Percentiles rank a stretch among this genome's conserved stretches.
Evolutionary conservation across 805 yeast species (phyloP).

Genomic region (Maudiozyma saulgeensis): DNA sequence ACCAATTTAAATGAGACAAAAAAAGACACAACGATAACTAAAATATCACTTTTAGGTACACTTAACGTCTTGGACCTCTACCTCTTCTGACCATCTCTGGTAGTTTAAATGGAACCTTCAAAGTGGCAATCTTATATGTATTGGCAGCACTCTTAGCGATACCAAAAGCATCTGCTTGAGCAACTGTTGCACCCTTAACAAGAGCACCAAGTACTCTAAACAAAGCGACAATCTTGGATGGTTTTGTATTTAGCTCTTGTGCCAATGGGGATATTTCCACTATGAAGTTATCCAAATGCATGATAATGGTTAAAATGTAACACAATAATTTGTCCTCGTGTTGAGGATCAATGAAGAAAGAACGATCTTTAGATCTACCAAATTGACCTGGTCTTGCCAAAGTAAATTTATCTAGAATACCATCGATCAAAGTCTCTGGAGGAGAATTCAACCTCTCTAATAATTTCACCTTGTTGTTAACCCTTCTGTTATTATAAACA

Average conservation of each 20-base stretch:
- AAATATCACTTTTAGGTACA: background rate
- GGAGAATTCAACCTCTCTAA: conserved; percentile 55
- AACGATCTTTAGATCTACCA: conserved; percentile 67
- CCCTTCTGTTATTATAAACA: conserved; percentile 63
- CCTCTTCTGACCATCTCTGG: conserved; percentile 75
- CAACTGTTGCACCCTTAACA: conserved; percentile 58
- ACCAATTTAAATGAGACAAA: background rate
- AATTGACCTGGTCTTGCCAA: conserved; percentile 51
- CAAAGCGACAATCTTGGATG: conserved; percentile 56
- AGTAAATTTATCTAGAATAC: conserved; percentile 63
- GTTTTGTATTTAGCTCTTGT: conserved; percentile 72
- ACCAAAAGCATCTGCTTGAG: conserved; percentile 68
- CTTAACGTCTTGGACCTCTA: conserved; percentile 28
- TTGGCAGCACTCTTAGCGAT: conserved; percentile 51
- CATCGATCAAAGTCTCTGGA: conserved; percentile 65
- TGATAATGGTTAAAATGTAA: conserved; percentile 57
- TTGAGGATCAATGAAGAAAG: conserved; percentile 78
- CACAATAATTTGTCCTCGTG: conserved; percentile 81
- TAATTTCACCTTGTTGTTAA: conserved; percentile 48
- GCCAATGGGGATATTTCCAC: conserved; percentile 77
- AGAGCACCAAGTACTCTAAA: conserved; percentile 77
- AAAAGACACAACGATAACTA: background rate
- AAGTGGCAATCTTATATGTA: conserved; percentile 67
- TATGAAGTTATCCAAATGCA: conserved; percentile 68
- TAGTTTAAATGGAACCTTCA: conserved; percentile 80